A percentile compares a stretch with the other conserved stretches of the same genome.
These are phyloP conservation scores for Psilocybe cyanescens DNA, from an alignment of 768 basidiomycete species.

Conservation along the genomic window DNA sequence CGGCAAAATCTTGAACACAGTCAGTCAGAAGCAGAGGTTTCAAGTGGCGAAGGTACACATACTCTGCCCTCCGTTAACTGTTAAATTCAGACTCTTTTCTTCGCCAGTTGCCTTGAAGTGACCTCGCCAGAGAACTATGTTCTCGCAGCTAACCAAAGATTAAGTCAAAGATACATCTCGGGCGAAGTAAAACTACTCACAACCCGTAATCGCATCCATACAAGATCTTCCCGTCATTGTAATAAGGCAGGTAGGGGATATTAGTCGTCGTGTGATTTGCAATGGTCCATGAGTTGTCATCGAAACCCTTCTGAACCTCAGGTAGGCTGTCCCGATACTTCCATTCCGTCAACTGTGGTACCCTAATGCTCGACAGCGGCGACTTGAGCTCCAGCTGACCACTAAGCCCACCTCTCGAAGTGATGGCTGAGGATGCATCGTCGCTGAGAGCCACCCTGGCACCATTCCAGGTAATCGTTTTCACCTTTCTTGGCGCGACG, in stretches of 20 bases:
- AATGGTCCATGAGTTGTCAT: slow-evolving; percentile 65
- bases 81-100: slow-evolving; percentile 69
- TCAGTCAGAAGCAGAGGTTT: not conserved
- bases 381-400: slow-evolving; percentile 42
- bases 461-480: slow-evolving; percentile 76
- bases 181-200: slow-evolving; percentile 42
- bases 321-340: slow-evolving; percentile 77
- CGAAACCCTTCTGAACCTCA: slow-evolving; percentile 59
- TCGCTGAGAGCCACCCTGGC: slow-evolving; percentile 40
- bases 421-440: slow-evolving; percentile 29
- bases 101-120: slow-evolving; percentile 68
- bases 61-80: slow-evolving; percentile 83
- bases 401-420: slow-evolving; percentile 48
- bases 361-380: slow-evolving; percentile 30
- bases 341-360: slow-evolving; percentile 64
- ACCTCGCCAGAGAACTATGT: slow-evolving; percentile 79
- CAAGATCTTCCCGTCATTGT: slow-evolving; percentile 72
- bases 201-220: slow-evolving; percentile 89
- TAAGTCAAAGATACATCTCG: slow-evolving; percentile 5
- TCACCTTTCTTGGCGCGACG: slow-evolving; percentile 58
- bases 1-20: slow-evolving; percentile 66
- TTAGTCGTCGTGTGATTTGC: slow-evolving; percentile 76
- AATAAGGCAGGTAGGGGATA: slow-evolving; percentile 66
- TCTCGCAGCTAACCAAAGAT: slow-evolving; percentile 65
- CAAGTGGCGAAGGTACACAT: not conserved